phyloP scores from a whole-genome alignment of 2,329 filamentous ascomycete genomes.

The Fusarium pseudograminearum region DNA sequence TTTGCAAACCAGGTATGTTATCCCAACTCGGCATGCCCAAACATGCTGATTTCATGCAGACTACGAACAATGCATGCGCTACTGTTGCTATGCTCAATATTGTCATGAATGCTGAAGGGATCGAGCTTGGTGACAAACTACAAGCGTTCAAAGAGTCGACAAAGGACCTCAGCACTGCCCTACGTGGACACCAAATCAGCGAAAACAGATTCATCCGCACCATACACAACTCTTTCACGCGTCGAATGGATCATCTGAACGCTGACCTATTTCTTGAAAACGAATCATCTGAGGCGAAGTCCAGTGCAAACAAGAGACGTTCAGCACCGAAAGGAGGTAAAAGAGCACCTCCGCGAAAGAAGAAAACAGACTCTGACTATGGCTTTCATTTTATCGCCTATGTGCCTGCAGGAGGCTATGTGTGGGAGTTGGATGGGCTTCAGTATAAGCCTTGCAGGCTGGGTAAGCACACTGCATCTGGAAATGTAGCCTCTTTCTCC shows the following conservation, averaged over 20 bases:
- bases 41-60: constrained; percentile 61
- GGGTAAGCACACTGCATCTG: constrained; percentile 43
- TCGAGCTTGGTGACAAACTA: constrained; percentile 78
- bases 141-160: constrained; percentile 80
- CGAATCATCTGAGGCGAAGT: constrained; percentile 58
- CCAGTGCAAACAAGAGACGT: constrained; percentile 52
- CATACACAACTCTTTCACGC: constrained; percentile 88
- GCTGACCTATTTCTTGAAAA: constrained; percentile 75
- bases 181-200: constrained; percentile 81
- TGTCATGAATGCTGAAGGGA: constrained; percentile 80
- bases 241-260: constrained; percentile 81
- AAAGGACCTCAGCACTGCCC: constrained; percentile 72
- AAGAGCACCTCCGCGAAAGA: constrained; percentile 45
- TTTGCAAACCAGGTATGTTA: constrained; percentile 86
- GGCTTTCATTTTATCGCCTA: constrained; percentile 92
- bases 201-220: constrained; percentile 80
- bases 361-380: constrained; percentile 65
- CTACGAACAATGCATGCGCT: constrained; percentile 86
- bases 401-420: constrained; percentile 76
- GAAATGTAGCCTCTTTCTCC: too few species aligned
- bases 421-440: constrained; percentile 93
- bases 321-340: constrained; percentile 54
- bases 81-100: constrained; percentile 95
- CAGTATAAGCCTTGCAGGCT: constrained; percentile 71
- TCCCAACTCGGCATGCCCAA: background rate